Evolutionary conservation across 352 stramenopile species (phyloP), one percentile per base, ranked within the genome.

Genomic region (Thraustochytrium sp.): DNA sequence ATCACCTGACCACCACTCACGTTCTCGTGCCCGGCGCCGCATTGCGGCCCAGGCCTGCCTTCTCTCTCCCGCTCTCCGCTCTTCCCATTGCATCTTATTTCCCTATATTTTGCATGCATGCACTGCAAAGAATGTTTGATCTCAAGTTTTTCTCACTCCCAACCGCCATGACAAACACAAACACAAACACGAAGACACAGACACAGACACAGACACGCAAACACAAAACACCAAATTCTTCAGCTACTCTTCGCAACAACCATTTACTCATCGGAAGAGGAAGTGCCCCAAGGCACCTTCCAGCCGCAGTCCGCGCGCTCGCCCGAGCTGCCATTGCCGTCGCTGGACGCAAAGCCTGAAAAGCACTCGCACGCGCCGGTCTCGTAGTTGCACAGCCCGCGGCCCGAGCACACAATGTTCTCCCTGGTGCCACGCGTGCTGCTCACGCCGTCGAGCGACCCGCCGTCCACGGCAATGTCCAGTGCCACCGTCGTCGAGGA

Each of bases 311-410:
- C 82, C 21, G 51, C 82, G 21, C 73, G 36, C 21, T 37, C 46
- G 5, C 82, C 82, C 2, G 34, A 48, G 34, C 37, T 11, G 31
- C 54, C 54, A 23, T 87, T 86, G 37, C 91, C 90, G 49, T 94
- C 89, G 3, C 90, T 93, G 75, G 89, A 93, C 49, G 91, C 82
- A 86, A 92, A 94, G 74, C 90, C 90, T 61, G 89, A 82, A 85
- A 90, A 94, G 86, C 91, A 94, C 53, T 86, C 84, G 84, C 91
- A 94, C 44, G 89, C 73, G 13, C 90, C 91, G 0, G 82, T 92
- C 13, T 85, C 64, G 54, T 90, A 89, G 78, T 95, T 89, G 82
- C 91, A 94, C 31, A 89, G 64, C 3, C 91, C 91, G 16, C 91
- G 89, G 2, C 86, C 68, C 0, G 89, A 92, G 80, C 91, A 94